Evolutionary conservation across 352 stramenopile species (phyloP), one percentile per base, ranked within the genome.

Genomic region (Plasmopara muralis): DNA sequence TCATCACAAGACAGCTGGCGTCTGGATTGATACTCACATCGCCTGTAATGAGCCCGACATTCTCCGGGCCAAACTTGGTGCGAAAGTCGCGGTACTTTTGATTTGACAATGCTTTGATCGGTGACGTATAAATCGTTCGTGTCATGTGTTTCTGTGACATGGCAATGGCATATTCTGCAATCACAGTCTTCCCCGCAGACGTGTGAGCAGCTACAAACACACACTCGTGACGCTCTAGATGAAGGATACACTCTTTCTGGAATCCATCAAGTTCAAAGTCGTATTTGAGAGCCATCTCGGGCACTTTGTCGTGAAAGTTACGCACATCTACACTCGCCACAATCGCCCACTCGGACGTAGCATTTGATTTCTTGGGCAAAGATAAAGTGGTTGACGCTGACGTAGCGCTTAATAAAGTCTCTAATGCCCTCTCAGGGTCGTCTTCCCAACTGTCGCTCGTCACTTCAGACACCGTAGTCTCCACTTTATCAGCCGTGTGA

Each of bases 41-140:
- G 15, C 96, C 96, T 7, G 96, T 99, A 64, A 99, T 97, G 7
- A 99, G 60, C 3, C 96, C 96, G 30, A 99, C 95, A 68, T 98
- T 90, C 20, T 97, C 86, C 2, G 77, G 64, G 1, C 87, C 90
- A 64, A 97, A 98, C 51, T 94, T 92, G 28, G 83, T 74, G 33
- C 89, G 91, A 61, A 98, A 98, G 60, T 99, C 96, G 34, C 95
- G 83, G 71, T 98, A 99, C 76, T 99, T 99, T 68, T 99, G 96
- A 67, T 99, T 99, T 14, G 83, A 97, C 33, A 99, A 69, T 34
- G 96, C 96, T 65, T 99, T 99, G 60, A 99, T 98, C 0, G 97
- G 96, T 33, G 89, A 98, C 18, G 97, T 99, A 74, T 99, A 99
- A 50, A 99, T 96, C 30, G 82, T 95, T 38, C 94, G 77, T 20